Evolutionary conservation across 2,329 filamentous ascomycete species (phyloP), one percentile per base, ranked within the genome.

Genomic region (Epichloe sp.): DNA sequence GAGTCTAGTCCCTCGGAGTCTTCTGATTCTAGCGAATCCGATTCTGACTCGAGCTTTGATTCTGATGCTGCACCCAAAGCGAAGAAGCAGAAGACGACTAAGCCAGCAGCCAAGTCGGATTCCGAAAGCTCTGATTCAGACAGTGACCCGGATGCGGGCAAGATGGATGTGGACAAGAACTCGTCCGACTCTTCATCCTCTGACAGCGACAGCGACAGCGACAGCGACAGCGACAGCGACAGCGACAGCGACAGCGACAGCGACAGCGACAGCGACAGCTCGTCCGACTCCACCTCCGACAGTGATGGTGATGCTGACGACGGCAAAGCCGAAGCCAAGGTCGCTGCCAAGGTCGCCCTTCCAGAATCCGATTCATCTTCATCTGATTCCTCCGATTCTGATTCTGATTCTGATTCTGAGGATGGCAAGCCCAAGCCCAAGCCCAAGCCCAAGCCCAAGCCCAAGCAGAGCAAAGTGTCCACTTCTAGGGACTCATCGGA

Each of bases 21-120:
- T 2, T 62, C 60, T 12, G 55, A 56, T 15, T 57, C 56, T 4
- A 59, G 58, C 43, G 69, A 67, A 51, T 68, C 66, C 15, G 62
- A 62, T 12, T 69, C 66, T 4, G 60, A 58, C 14, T 68, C 67
- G 1, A 63, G 68, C 46, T 74, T 73, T 17, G 68, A 67, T 55
- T 73, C 70, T 8, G 72, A 74, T 40, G 70, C 70, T 41, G 69
- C 75, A 52, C 75, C 72, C 3, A 69, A 70, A 53, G 57, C 66
- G 26, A 82, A 82, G 69, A 82, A 79, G 65, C 63, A 63, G 54
- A 74, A 72, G 62, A 69, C 67, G 34, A 71, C 46, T 3, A 41
- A 52, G 19, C 35, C 53, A n/a, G 51, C 56, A 26, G 50, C 53
- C 36, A 48, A 52, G 34, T 51, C 54, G 23, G 53, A 58, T 21